phyloP scores from a whole-genome alignment of 352 stramenopile genomes.

The Elongisporangium anandrum region DNA sequence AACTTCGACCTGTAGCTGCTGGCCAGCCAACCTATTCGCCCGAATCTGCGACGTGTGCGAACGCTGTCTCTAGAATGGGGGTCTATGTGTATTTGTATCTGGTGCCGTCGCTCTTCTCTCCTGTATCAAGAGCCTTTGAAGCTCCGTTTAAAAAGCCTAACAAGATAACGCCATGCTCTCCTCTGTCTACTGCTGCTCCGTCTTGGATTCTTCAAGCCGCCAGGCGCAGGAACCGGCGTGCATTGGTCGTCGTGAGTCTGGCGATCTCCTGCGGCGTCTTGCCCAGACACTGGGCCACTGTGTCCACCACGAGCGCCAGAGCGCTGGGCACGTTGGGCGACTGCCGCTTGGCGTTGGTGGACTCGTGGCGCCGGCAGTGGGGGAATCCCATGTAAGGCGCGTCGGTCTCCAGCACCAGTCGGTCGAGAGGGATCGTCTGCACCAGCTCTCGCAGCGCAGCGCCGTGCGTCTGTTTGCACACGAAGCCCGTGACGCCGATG shows the following conservation, averaged over 20 bases:
- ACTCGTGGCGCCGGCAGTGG: constrained; percentile 41
- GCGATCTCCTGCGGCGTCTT: constrained; percentile 52
- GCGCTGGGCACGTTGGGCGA: constrained; percentile 77
- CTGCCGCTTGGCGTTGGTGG: constrained; percentile 45
- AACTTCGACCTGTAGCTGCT: constrained; percentile 36
- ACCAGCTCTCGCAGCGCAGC: constrained; percentile 49
- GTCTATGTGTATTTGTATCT: constrained; percentile 3
- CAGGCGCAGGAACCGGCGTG: constrained; percentile 63
- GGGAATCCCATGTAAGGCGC: constrained; percentile 90
- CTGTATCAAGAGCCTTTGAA: constrained; percentile 1
- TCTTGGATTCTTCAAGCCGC: no score
- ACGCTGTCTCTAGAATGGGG: constrained; percentile 1
- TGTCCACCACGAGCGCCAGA: constrained; percentile 51
- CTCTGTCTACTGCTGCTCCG: background rate
- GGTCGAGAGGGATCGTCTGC: constrained; percentile 60
- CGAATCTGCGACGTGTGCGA: constrained; percentile 1
- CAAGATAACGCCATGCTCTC: background rate
- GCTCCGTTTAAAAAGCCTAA: background rate
- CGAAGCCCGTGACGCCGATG: constrained; percentile 88
- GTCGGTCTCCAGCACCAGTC: constrained; percentile 90
- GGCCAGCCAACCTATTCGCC: background rate
- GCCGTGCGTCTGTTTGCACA: constrained; percentile 80
- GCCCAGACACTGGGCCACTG: constrained; percentile 43
- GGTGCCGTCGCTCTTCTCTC: background rate
- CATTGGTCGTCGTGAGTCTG: constrained; percentile 54